Percentiles rank a stretch among this genome's conserved stretches.
phyloP scores from a whole-genome alignment of 2,329 filamentous ascomycete species.

The Penicillium sp. region DNA sequence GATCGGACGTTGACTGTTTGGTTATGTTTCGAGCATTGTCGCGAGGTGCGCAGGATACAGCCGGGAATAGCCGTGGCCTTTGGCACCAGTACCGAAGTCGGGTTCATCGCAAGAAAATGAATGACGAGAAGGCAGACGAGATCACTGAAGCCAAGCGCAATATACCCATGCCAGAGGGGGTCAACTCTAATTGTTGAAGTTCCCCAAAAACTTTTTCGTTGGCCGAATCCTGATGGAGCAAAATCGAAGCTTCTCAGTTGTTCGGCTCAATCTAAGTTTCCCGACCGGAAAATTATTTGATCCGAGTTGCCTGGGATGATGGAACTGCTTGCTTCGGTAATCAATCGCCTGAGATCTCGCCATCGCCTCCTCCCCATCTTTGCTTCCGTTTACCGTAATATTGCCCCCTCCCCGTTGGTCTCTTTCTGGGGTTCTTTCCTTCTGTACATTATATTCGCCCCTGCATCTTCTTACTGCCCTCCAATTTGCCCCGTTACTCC shows the following conservation, averaged over 20 bases:
- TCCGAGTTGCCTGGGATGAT: conserved; percentile 35
- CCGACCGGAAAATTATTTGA: conserved; percentile 35
- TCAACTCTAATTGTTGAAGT: not conserved
- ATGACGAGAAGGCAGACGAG: conserved; percentile 1
- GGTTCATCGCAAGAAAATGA: conserved; percentile 43
- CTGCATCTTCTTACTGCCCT: conserved; percentile 2
- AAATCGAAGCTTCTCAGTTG: conserved; percentile 39
- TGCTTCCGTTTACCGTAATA: conserved; percentile 10
- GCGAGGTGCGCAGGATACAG: conserved; percentile 48
- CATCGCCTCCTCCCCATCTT: conserved; percentile 26
- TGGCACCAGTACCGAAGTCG: conserved; percentile 45
- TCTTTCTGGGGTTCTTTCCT: conserved; percentile 3
- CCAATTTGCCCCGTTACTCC: conserved; percentile 20
- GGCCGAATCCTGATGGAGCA: conserved; percentile 29
- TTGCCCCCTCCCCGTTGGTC: not conserved
- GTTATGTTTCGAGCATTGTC: conserved; percentile 45
- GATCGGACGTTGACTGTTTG: conserved; percentile 33
- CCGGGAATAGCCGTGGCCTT: conserved; percentile 49
- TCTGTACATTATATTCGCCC: conserved; percentile 20
- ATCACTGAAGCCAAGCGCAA: conserved; percentile 9
- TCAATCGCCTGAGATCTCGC: conserved; percentile 25
- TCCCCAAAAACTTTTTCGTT: not conserved
- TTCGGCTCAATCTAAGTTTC: conserved; percentile 40
- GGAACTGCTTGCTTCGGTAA: conserved; percentile 39
- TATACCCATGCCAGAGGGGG: conserved; percentile 18